Percentiles rank a stretch among this genome's conserved stretches.
Conservation (phyloP, 2,329 filamentous ascomycete genomes). For the Ophiostoma himal-ulmi region DNA sequence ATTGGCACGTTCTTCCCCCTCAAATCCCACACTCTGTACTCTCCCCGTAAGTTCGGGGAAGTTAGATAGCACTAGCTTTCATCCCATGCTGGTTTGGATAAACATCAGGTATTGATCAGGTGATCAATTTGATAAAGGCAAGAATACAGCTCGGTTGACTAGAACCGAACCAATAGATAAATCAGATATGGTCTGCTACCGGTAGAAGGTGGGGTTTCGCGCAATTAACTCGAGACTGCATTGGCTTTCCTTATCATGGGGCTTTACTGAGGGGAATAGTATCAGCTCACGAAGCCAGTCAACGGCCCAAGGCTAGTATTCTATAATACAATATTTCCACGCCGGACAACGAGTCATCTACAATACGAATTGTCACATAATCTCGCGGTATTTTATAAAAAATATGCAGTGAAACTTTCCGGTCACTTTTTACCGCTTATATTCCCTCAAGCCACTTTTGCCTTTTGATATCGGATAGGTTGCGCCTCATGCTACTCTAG, state of each 20-base stretch:
- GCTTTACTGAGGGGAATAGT: not conserved
- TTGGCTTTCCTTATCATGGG: not conserved
- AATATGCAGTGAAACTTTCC: not conserved
- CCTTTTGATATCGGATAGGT: not conserved
- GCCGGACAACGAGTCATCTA: not conserved
- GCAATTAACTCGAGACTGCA: not conserved
- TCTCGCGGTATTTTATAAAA: not conserved
- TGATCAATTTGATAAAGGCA: too few relatives aligned
- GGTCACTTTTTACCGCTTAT: not conserved
- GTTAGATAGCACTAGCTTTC: too few relatives aligned
- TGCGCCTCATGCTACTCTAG: slow-evolving; percentile 5
- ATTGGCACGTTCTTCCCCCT: too few relatives aligned
- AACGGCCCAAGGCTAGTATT: not conserved
- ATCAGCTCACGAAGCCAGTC: not conserved
- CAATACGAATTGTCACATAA: not conserved
- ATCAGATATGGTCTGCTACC: too few relatives aligned
- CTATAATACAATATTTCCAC: not conserved
- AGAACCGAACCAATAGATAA: too few relatives aligned
- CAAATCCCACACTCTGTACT: too few relatives aligned
- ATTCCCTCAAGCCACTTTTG: not conserved
- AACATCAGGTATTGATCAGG: too few relatives aligned
- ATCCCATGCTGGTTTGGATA: too few relatives aligned
- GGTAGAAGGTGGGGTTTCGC: not conserved
- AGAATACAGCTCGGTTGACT: too few relatives aligned
- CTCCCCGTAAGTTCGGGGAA: too few relatives aligned